Evolutionary conservation across 2,329 filamentous ascomycete genomes (phyloP).

Genomic region (Amphichorda felina): DNA sequence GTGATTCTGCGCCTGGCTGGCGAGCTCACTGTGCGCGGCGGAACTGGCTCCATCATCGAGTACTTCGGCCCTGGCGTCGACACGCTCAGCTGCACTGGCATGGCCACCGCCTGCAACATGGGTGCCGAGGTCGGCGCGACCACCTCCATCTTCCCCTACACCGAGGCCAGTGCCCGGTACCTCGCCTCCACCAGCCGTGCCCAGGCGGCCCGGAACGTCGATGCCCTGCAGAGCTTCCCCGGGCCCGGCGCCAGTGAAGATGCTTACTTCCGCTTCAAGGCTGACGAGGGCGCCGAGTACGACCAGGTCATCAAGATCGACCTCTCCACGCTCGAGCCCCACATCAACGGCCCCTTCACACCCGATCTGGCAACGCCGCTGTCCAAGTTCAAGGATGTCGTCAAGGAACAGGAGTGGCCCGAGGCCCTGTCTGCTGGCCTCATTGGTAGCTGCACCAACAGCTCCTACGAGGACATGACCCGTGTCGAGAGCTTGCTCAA

Average conservation of each 20-base stretch:
- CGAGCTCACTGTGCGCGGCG: constrained; percentile 81
- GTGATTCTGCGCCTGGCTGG: constrained; percentile 86
- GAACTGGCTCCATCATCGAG: constrained; percentile 90
- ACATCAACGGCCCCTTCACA: constrained; percentile 95
- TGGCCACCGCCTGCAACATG: constrained; percentile 90
- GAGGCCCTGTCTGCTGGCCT: constrained; percentile 82
- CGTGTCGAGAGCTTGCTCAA: constrained; percentile 86
- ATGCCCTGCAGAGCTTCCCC: constrained; percentile 44
- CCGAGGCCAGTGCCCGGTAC: constrained; percentile 71
- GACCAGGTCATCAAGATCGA: constrained; percentile 87
- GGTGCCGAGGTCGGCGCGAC: constrained; percentile 87
- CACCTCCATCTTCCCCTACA: constrained; percentile 91
- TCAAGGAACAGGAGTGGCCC: constrained; percentile 81
- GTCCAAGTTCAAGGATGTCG: constrained; percentile 76
- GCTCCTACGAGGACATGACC: constrained; percentile 98
- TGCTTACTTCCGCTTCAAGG: constrained; percentile 53
- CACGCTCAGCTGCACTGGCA: constrained; percentile 80
- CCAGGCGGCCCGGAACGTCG: constrained; percentile 55
- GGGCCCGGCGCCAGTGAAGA: constrained; percentile 27
- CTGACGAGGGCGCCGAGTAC: constrained; percentile 75
- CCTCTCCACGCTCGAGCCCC: constrained; percentile 79
- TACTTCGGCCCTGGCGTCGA: constrained; percentile 87
- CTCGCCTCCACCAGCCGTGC: constrained; percentile 63
- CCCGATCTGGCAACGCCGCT: constrained; percentile 90
- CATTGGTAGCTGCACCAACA: constrained; percentile 98